Evolutionary conservation across 495 filamentous ascomycete species (phyloP), one percentile per base, ranked within the genome.

Genomic region (Darksidea phi): DNA sequence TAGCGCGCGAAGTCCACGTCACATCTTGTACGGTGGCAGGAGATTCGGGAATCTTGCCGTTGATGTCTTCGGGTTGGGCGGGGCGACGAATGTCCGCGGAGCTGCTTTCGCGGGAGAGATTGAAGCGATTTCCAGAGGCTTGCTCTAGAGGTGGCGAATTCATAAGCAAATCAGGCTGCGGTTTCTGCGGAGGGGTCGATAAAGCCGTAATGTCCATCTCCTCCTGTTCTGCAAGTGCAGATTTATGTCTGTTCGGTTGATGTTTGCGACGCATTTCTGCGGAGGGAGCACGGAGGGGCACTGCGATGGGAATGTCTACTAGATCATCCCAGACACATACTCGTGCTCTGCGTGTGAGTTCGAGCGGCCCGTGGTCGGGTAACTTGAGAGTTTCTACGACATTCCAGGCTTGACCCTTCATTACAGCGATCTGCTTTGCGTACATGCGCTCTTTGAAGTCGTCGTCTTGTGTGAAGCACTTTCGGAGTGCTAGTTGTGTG

Each of bases 371-470:
- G 65, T 97, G 93, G 72, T 96, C 95, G 0, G 82, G 79, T 3
- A 86, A 87, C 70, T 98, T 98, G 51, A 98, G 78, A 11, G 93
- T 96, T 76, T 98, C 94, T 8, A 98, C 91, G 1, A 98, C 94
- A 73, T 98, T 98, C 89, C 92, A 98, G 8, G 95, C 94, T 69
- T 98, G 94, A 4, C 94, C 94, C 76, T 98, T 98, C 89, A 98
- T 94, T 41, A 98, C 94, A 0, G 95, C 93, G 48, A 97, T 96
- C 69, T 98, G 94, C 53, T 88, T 82, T 17, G 90, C 90, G 74
- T 95, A 98, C 94, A 98, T 98, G 73, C 88, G 86, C 75, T 98
- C 94, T 68, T 97, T 89, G 72, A 98, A 98, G 73, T 97, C 94
- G 0, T 89, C 83, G 70, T 98, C 94, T 71, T 93, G 84, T 62